Conservation (phyloP, 2,329 filamentous ascomycete species). For the Herpotrichia juniperi region DNA sequence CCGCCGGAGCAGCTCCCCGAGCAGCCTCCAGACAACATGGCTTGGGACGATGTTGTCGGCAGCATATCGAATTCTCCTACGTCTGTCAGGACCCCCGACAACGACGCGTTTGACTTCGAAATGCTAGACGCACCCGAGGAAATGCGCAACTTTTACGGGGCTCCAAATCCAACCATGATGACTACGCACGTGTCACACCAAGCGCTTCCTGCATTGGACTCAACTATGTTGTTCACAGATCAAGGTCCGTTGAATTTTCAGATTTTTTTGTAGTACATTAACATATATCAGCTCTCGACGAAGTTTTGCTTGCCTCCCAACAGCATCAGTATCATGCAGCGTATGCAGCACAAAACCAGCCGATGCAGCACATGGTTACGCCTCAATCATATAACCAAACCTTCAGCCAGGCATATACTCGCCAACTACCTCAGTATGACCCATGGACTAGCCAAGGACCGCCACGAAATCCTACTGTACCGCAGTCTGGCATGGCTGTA, state of each 20-base stretch:
- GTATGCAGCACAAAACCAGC: slow-evolving; percentile 21
- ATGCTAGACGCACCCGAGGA: slow-evolving; percentile 33
- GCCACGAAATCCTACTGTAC: slow-evolving; percentile 30
- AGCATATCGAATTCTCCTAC: slow-evolving; percentile 44
- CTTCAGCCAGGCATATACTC: slow-evolving; percentile 29
- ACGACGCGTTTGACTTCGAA: slow-evolving; percentile 38
- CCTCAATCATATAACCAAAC: slow-evolving; percentile 24
- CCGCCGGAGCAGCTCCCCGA: slow-evolving; percentile 33
- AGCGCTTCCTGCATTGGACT: slow-evolving; percentile 26
- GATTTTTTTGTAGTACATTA: slow-evolving; percentile 11
- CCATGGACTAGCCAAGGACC: slow-evolving; percentile 41
- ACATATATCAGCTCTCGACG: slow-evolving; percentile 29
- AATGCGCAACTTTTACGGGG: slow-evolving; percentile 32
- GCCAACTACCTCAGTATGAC: slow-evolving; percentile 31
- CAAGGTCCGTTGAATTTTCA: slow-evolving; percentile 20
- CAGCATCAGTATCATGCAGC: slow-evolving; percentile 18
- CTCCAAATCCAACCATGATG: slow-evolving; percentile 26
- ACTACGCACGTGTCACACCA: slow-evolving; percentile 33
- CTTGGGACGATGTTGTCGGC: slow-evolving; percentile 32
- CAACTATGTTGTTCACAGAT: slow-evolving; percentile 25
- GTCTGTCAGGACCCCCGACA: slow-evolving; percentile 42
- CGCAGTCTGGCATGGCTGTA: slow-evolving; percentile 32
- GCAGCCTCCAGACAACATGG: slow-evolving; percentile 35
- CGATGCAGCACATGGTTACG: slow-evolving; percentile 20
- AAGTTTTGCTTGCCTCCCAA: slow-evolving; percentile 29